Base-by-base conservation (phyloP, 2,329 filamentous ascomycete genomes). In the Emergomyces orientalis region DNA sequence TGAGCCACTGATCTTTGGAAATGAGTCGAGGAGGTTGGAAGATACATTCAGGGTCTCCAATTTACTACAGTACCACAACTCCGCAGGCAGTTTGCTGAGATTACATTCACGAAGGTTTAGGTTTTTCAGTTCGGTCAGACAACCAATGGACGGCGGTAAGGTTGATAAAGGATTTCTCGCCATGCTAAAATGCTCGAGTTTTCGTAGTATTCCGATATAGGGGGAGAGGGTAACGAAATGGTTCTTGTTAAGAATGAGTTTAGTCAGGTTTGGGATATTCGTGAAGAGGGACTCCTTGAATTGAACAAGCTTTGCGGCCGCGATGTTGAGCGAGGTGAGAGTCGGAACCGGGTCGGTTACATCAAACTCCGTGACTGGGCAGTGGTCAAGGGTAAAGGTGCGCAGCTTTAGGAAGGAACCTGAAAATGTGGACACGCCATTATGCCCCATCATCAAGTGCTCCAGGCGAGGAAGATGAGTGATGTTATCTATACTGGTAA, bases 101-200 rank as follows among this genome's bases (percentile, higher is more conserved):
- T 97, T 99, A 78, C 97, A 99, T 71, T 94, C 91, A 66, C 93
- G 85, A 22, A 97, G 83, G 72, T 99, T 93, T 49, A 99, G 81
- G 65, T 91, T 88, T 61, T 86, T 88, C 65, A 99, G 81, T 73
- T 97, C 93, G 0, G 82, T 84, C 30, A 99, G 81, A 67, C 90
- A 92, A 5, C 94, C 94, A 67, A 99, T 91, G 68, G 96, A 91
- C 0, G 89, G 76, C 3, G 94, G 94, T 37, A 99, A 79, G 67
- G 90, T 87, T 64, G 88, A 89, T 3, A 99, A 82, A 0, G 89
- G 88, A 72, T 99, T 99, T 74, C 93, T 90, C 47, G 92, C 91
- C 67, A 97, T 91, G 75, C 91, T 97, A 71, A 99, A 88, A 74
- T 96, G 88, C 71, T 97, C 92, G 37, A 99, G 80, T 68, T 86